Base-by-base conservation (phyloP, 2,329 filamentous ascomycete genomes). In the Hypoxylon sp. region DNA sequence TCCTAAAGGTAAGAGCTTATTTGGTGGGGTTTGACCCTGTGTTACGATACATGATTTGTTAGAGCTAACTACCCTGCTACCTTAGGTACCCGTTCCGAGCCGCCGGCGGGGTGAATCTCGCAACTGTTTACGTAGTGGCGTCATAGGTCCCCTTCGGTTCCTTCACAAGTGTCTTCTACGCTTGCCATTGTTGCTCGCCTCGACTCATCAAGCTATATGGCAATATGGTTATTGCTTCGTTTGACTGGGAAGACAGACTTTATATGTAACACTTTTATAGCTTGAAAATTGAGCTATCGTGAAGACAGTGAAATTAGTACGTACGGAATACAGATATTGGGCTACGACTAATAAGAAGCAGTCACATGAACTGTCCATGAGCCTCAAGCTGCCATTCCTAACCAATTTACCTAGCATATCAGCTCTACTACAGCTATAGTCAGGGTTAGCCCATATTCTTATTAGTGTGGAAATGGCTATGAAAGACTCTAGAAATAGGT, bases 11-110 rank as follows among this genome's bases (percentile, higher is more conserved):
- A 14, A 25, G 55, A 56, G 56, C 45, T 56, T 58, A 53, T 63
- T 56, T 29, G 37, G 63, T 62, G 63, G 63, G 25, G 37, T 61
- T 14, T 41, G n/a, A n/a, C n/a, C n/a, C n/a, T n/a, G 43, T 29
- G 29, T 16, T 34, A 30, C 11, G 14, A n/a, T 12, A 5, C 12
- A 16, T 55, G 34, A 62, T 63, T 66, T 55, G 63, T 29, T 47
- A 12, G 29, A 32, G 29, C 39, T 41, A 2, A 14, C 8, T 34
- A 41, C 29, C 23, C 8, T 9, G 47, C 5, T 54, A 23, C 47
- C n/a, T n/a, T n/a, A n/a, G n/a, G n/a, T n/a, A n/a, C n/a, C n/a
- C 25, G 25, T 27, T 27, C 25, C 25, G 25, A 6, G 25, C 25
- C 25, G 25, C 25, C 25, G 25, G 25, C 25, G 25, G 25, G 25